Evolutionary conservation across 2,329 filamentous ascomycete species (phyloP), one percentile per base, ranked within the genome.

Genomic region (Colletotrichum brevisporum): DNA sequence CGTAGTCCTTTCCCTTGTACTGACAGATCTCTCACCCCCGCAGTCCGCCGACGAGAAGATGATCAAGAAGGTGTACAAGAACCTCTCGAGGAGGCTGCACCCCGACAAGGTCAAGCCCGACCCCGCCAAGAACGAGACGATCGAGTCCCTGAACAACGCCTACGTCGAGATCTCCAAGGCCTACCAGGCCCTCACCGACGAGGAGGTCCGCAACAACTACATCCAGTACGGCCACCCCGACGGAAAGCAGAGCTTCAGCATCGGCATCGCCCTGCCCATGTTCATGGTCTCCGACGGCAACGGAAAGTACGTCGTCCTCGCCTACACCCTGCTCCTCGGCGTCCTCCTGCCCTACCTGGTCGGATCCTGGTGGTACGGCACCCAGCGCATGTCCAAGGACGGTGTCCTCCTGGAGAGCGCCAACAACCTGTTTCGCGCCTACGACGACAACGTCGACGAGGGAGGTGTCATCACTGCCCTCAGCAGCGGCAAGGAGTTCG

Each of bases 311-410:
- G 92, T 99, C 62, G 86, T 99, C 70, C 85, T 98, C 66, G 88
- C 98, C 72, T 99, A 99, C 80, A 95, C 94, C 45, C 82, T 92
- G 41, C 87, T 98, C 47, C 90, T 99, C 59, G 96, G 95, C 63
- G 93, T 98, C 71, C 84, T 98, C 69, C 85, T 99, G 60, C 96
- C 96, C 3, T 99, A 97, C 79, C 85, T 96, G 55, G 95, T 99
- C 64, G 96, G 96, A 55, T 94, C 92, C 68, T 99, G 96, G 96
- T 99, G 96, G 96, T 99, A 99, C 78, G 96, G 97, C 70, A 97
- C 94, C 41, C 95, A 97, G 81, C 90, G 91, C 75, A 90, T 93
- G 81, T 98, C 96, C 45, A 97, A 95, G 83, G 97, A 99, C 81
- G 94, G 94, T 74, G 92, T 98, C 27, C 86, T 97, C 63, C 92